phyloP scores from a whole-genome alignment of 192 early-diverging fungal species.

The Glomus cerebriforme region DNA sequence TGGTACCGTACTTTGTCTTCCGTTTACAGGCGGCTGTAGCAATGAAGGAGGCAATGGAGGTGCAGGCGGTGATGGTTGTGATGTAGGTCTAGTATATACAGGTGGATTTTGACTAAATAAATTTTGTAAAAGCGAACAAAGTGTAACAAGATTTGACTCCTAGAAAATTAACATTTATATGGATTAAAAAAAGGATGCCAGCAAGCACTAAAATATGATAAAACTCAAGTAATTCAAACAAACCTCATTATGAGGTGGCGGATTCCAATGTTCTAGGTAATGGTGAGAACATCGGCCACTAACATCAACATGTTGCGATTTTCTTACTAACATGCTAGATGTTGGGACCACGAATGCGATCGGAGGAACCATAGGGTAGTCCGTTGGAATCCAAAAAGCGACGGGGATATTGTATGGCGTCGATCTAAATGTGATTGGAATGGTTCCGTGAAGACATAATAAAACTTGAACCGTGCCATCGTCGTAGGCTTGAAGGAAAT shows the following conservation, averaged over 20 bases:
- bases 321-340: constrained; percentile 79
- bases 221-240: constrained; percentile 40
- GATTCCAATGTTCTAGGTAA: constrained; percentile 78
- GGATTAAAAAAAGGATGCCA: background rate
- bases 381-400: constrained; percentile 81
- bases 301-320: constrained; percentile 81
- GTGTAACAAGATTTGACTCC: constrained; percentile 51
- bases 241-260: constrained; percentile 47
- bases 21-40: background rate
- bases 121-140: constrained; percentile 66
- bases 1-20: constrained; percentile 5
- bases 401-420: constrained; percentile 91
- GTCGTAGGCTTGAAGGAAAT: constrained; percentile 49
- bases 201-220: constrained; percentile 43
- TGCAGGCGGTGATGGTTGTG: constrained; percentile 36
- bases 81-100: constrained; percentile 63
- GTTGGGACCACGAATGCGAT: constrained; percentile 89
- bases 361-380: constrained; percentile 80
- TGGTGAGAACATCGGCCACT: constrained; percentile 83
- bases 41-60: constrained; percentile 42
- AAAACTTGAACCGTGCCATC: constrained; percentile 64
- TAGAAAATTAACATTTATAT: background rate
- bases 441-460: constrained; percentile 83
- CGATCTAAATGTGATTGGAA: constrained; percentile 82
- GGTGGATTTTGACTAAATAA: constrained; percentile 78